Evolutionary conservation across 768 basidiomycete genomes (phyloP).

Genomic region (Strobilomyces dryophilus): DNA sequence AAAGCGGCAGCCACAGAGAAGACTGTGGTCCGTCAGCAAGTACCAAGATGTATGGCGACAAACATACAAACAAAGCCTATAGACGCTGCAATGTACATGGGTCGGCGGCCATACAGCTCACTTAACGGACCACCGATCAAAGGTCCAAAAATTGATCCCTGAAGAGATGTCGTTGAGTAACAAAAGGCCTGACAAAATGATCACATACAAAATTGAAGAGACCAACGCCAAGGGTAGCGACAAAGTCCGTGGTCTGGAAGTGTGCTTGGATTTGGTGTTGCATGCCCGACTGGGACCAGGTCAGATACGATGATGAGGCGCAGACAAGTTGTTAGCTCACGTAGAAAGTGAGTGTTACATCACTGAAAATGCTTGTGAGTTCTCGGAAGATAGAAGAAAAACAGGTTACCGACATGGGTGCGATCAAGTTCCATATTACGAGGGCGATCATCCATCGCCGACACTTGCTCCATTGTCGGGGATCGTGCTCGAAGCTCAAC

Average conservation of each 20-base stretch:
- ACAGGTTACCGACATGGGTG: slow-evolving; percentile 20
- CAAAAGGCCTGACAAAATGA: background rate
- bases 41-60: background rate
- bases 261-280: slow-evolving; percentile 25
- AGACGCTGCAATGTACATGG: slow-evolving; percentile 18
- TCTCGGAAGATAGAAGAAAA: background rate
- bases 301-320: background rate
- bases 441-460: slow-evolving; percentile 22
- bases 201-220: slow-evolving; percentile 19
- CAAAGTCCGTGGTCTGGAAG: slow-evolving; percentile 11
- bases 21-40: slow-evolving; percentile 8
- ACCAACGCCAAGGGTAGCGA: slow-evolving; percentile 20
- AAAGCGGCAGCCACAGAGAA: slow-evolving; percentile 19
- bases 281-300: slow-evolving; percentile 19
- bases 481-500: slow-evolving; percentile 20
- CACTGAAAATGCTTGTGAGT: slow-evolving; percentile 15
- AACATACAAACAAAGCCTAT: slow-evolving; percentile 17
- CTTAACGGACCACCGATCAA: slow-evolving; percentile 21
- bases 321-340: slow-evolving; percentile 9
- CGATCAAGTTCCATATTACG: slow-evolving; percentile 25
- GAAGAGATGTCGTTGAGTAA: background rate
- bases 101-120: slow-evolving; percentile 21
- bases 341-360: slow-evolving; percentile 23
- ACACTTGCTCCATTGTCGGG: slow-evolving; percentile 19
- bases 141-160: slow-evolving; percentile 22